These are phyloP conservation scores for Venturia oleaginea DNA, from an alignment of 2,329 filamentous ascomycete genomes.

Conservation along the genomic window DNA sequence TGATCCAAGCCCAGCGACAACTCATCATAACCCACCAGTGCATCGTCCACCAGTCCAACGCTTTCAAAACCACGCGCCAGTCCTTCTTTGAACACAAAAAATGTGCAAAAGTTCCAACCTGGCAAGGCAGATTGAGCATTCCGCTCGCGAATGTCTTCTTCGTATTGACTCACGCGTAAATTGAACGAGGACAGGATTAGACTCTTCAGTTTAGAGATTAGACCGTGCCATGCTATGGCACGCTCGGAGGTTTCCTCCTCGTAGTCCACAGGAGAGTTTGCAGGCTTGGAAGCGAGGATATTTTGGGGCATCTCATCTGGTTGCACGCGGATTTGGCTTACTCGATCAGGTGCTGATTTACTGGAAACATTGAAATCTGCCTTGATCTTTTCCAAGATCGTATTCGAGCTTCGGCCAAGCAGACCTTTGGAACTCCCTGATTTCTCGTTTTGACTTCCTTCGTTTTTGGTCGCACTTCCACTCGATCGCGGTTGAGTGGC, in stretches of 20 bases:
- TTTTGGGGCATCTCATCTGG: constrained; percentile 38
- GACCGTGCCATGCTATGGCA: constrained; percentile 71
- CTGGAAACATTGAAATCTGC: constrained; percentile 78
- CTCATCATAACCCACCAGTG: constrained; percentile 89
- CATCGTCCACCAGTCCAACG: constrained; percentile 91
- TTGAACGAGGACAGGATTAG: constrained; percentile 87
- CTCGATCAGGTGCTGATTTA: constrained; percentile 64
- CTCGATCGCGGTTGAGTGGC: constrained; percentile 65
- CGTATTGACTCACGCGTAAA: constrained; percentile 81
- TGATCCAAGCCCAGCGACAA: constrained; percentile 78
- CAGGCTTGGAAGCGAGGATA: constrained; percentile 28
- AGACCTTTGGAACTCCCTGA: constrained; percentile 58
- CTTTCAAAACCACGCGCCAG: constrained; percentile 90
- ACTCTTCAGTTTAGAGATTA: constrained; percentile 78
- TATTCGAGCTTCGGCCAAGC: constrained; percentile 66
- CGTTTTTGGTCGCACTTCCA: constrained; percentile 36
- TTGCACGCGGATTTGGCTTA: constrained; percentile 66
- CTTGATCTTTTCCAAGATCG: constrained; percentile 79
- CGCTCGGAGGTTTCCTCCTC: constrained; percentile 67
- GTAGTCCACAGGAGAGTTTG: constrained; percentile 29
- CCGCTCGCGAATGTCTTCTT: constrained; percentile 93
- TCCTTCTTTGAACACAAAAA: constrained; percentile 95
- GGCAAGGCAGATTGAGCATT: constrained; percentile 78
- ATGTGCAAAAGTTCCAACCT: constrained; percentile 99
- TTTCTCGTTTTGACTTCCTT: constrained; percentile 53